Evolutionary conservation across 495 filamentous ascomycete species (phyloP).

Genomic region (Lichenothelia convexa): DNA sequence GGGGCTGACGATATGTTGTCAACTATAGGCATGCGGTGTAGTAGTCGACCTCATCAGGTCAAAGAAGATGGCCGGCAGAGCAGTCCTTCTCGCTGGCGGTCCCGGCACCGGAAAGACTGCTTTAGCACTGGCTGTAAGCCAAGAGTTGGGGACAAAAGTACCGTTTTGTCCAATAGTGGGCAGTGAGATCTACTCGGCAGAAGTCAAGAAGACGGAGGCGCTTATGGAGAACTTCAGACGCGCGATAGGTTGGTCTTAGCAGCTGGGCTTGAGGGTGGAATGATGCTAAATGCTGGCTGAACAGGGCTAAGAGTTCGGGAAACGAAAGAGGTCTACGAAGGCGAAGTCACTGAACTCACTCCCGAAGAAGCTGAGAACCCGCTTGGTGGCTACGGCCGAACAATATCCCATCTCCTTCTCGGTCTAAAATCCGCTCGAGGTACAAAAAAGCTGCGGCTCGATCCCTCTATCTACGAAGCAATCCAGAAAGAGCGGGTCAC

Average conservation of each 20-base stretch:
- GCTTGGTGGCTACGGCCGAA: constrained; percentile 86
- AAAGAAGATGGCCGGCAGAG: constrained; percentile 93
- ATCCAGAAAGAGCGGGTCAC: constrained; percentile 96
- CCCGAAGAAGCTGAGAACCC: constrained; percentile 97
- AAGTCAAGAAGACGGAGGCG: constrained; percentile 97
- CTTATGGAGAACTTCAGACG: constrained; percentile 96
- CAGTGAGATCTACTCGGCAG: constrained; percentile 89
- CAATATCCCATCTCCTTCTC: constrained; percentile 78
- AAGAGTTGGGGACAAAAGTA: constrained; percentile 91
- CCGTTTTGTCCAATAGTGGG: constrained; percentile 95
- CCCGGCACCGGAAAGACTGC: constrained; percentile 96
- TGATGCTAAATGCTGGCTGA: background rate
- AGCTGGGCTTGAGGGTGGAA: too few relatives aligned
- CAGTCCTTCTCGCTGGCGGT: constrained; percentile 77
- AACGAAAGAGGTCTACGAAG: constrained; percentile 96
- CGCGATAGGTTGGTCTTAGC: constrained; percentile 55
- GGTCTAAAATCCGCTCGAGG: constrained; percentile 79
- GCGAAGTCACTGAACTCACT: constrained; percentile 87
- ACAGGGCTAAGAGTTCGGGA: constrained; percentile 74
- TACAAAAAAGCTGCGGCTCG: constrained; percentile 88
- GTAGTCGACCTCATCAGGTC: constrained; percentile 86
- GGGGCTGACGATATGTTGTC: too few relatives aligned
- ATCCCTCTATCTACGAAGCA: constrained; percentile 96
- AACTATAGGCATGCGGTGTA: constrained; percentile 69
- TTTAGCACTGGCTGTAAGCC: constrained; percentile 79